A percentile compares a stretch with the other conserved stretches of the same genome.
Conservation (phyloP, 371 early-diverging fungal genomes). For the Funneliformis caledonium region DNA sequence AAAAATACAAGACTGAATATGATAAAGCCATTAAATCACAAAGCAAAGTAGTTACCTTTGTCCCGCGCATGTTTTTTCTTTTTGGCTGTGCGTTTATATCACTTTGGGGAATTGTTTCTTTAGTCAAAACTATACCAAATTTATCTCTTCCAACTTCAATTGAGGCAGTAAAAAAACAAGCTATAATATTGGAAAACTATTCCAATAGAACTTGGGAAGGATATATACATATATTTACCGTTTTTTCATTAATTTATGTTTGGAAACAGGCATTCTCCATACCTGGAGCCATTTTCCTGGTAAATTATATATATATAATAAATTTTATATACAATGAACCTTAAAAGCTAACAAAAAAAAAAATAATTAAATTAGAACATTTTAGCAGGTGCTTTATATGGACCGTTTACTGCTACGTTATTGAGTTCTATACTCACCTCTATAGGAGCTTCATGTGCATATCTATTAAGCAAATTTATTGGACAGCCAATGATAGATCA, state of each 20-base stretch:
- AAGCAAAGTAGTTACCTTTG: too few relatives aligned
- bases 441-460: conserved; percentile 47
- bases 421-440: conserved; percentile 48
- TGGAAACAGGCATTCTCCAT: conserved; percentile 53
- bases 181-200: conserved; percentile 47
- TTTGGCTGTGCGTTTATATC: conserved; percentile 45
- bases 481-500: conserved; percentile 49
- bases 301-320: conserved; percentile 31
- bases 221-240: conserved; percentile 47
- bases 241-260: conserved; percentile 47
- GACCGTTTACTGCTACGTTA: conserved; percentile 48
- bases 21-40: too few relatives aligned
- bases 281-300: conserved; percentile 50
- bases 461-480: conserved; percentile 49
- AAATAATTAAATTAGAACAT: conserved; percentile 43
- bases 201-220: conserved; percentile 48
- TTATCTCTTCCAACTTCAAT: conserved; percentile 50
- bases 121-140: conserved; percentile 46
- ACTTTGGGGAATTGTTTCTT: conserved; percentile 43
- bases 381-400: conserved; percentile 50
- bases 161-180: conserved; percentile 50
- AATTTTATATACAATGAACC: too few relatives aligned
- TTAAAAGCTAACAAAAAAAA: too few relatives aligned
- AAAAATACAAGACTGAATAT: too few relatives aligned
- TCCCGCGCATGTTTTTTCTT: conserved; percentile 43